Evolutionary conservation across 805 yeast species (phyloP).

Genomic region (Metschnikowia amazonensis): DNA sequence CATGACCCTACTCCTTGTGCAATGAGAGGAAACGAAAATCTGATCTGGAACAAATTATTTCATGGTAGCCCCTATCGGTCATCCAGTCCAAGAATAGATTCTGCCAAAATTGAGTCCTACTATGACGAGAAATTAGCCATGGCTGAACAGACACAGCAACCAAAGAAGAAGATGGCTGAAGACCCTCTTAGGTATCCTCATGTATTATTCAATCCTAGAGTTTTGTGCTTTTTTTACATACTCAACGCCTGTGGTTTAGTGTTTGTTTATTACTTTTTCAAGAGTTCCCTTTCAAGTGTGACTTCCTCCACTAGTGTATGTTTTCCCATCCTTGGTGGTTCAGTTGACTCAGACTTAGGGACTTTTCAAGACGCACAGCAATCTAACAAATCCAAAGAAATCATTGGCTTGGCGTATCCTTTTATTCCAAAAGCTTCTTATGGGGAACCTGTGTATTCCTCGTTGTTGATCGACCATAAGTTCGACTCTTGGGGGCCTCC

Average conservation of each 20-base stretch:
- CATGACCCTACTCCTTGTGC: not conserved
- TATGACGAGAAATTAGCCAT: not conserved
- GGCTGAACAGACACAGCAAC: not conserved
- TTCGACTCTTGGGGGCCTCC: conserved; percentile 67
- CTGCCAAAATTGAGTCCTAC: not conserved
- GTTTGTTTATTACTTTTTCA: not conserved
- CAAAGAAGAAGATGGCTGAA: not conserved
- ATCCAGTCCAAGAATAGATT: not conserved
- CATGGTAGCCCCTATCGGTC: conserved; percentile 8
- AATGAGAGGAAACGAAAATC: conserved; percentile 10
- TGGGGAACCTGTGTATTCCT: conserved; percentile 38
- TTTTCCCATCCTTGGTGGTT: not conserved
- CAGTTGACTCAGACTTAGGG: not conserved
- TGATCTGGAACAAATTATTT: conserved; percentile 18
- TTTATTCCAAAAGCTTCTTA: conserved; percentile 19
- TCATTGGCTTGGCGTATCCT: conserved; percentile 28
- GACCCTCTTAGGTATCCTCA: not conserved
- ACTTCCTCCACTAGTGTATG: not conserved
- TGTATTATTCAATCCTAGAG: not conserved
- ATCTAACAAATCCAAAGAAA: conserved; percentile 13
- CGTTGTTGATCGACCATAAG: conserved; percentile 39
- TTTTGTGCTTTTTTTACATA: not conserved
- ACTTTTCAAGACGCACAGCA: not conserved
- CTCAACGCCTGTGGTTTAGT: not conserved
- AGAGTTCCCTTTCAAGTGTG: not conserved